These are phyloP conservation scores for Lodderomyces jiufengensis DNA, from an alignment of 1,139 yeast species.

Conservation along the genomic window DNA sequence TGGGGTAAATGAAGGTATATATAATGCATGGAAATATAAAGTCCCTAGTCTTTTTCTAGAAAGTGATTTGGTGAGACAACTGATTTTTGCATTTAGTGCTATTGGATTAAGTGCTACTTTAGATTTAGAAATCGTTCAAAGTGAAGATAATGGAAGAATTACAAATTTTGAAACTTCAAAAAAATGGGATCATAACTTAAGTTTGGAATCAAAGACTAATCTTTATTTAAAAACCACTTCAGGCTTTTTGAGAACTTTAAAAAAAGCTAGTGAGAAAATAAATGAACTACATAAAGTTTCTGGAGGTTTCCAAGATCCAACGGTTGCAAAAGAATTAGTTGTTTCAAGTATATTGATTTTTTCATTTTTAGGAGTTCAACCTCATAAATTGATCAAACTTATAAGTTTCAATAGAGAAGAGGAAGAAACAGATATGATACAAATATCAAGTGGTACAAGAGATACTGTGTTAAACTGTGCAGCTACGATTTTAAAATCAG, in stretches of 20 bases:
- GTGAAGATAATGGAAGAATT: neutral
- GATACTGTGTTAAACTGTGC: conserved; percentile 13
- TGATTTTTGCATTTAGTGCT: conserved; percentile 24
- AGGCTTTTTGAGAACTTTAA: conserved; percentile 21
- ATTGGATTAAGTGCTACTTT: conserved; percentile 9
- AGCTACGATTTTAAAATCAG: conserved; percentile 14
- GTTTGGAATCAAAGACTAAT: conserved; percentile 3
- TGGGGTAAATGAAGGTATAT: conserved; percentile 19
- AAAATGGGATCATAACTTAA: neutral
- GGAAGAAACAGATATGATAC: conserved; percentile 19
- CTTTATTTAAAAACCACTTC: conserved; percentile 17
- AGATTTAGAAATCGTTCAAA: conserved; percentile 6
- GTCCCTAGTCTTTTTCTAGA: conserved; percentile 24
- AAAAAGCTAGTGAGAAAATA: conserved; percentile 8
- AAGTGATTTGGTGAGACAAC: conserved; percentile 21
- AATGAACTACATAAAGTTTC: neutral
- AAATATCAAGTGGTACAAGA: conserved; percentile 20
- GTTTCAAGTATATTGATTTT: conserved; percentile 24
- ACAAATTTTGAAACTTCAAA: neutral
- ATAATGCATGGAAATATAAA: conserved; percentile 24
- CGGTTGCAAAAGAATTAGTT: conserved; percentile 20
- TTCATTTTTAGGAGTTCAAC: conserved; percentile 30
- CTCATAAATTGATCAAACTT: conserved; percentile 27
- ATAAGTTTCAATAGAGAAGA: conserved; percentile 18
- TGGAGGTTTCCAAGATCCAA: conserved; percentile 6